Percentiles rank a stretch among this genome's conserved stretches.
Evolutionary conservation across 129 eudicot genomes (phyloP).

Genomic region (Centella asiatica): DNA sequence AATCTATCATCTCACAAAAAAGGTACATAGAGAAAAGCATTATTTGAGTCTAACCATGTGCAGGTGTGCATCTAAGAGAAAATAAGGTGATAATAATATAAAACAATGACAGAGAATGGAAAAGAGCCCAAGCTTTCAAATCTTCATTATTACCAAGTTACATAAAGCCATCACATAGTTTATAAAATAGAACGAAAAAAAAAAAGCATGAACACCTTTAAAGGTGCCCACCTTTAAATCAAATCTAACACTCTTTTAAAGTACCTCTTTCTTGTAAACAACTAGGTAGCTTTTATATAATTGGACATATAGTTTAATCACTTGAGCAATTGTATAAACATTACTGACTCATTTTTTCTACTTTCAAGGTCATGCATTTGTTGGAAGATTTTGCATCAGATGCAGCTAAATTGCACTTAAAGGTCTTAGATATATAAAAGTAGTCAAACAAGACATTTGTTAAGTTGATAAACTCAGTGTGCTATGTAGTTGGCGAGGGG

Average conservation of each 20-base stretch:
- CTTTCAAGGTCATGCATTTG: background rate
- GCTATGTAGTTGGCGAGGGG: background rate
- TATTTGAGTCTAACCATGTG: slow-evolving; percentile 12
- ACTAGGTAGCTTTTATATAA: background rate
- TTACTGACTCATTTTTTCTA: too few relatives aligned
- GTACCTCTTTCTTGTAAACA: background rate
- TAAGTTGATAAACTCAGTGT: too few relatives aligned
- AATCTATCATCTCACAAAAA: background rate
- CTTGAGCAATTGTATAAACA: background rate
- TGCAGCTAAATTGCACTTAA: too few relatives aligned
- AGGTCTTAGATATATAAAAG: too few relatives aligned
- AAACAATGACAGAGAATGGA: background rate
- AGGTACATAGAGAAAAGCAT: background rate
- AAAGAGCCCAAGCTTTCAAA: background rate
- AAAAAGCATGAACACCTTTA: background rate
- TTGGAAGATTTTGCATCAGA: background rate
- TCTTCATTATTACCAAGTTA: background rate
- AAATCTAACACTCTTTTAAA: slow-evolving; percentile 10
- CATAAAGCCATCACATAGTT: background rate
- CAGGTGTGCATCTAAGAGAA: background rate
- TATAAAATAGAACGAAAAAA: background rate
- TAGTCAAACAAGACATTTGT: too few relatives aligned
- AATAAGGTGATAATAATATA: background rate
- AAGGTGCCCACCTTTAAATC: background rate
- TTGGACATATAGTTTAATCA: too few relatives aligned